Evolutionary conservation across 164 flowering plant genomes (phyloP).

Genomic region (Pachysandra terminalis): DNA sequence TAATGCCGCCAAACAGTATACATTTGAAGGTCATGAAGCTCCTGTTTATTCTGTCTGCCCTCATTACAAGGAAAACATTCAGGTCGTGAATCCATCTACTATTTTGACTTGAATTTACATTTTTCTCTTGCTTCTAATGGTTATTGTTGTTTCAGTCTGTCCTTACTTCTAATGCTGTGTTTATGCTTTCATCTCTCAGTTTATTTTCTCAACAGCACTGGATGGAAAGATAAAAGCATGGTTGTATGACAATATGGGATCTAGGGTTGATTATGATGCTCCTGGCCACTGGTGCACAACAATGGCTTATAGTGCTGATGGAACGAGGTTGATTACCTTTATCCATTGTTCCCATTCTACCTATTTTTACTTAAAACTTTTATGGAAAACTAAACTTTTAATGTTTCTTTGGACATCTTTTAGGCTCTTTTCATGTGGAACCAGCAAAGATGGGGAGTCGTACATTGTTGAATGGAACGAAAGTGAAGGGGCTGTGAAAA

Average conservation of each 20-base stretch:
- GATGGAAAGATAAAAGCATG: slow-evolving; percentile 97
- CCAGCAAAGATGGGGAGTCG: slow-evolving; percentile 90
- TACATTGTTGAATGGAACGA: slow-evolving; percentile 92
- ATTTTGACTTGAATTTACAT: background rate
- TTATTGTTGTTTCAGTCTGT: background rate
- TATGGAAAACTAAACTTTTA: background rate
- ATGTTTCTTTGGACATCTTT: slow-evolving; percentile 9
- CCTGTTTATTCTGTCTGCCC: slow-evolving; percentile 91
- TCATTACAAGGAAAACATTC: slow-evolving; percentile 82
- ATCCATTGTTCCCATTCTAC: background rate
- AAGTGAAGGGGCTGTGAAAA: slow-evolving; percentile 87
- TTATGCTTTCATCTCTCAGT: slow-evolving; percentile 38
- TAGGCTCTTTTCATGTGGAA: slow-evolving; percentile 89
- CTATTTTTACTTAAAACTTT: background rate
- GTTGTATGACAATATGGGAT: slow-evolving; percentile 85
- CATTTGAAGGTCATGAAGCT: slow-evolving; percentile 92
- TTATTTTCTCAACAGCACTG: slow-evolving; percentile 82
- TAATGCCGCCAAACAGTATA: slow-evolving; percentile 57
- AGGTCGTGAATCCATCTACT: slow-evolving; percentile 33
- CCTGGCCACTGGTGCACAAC: slow-evolving; percentile 93
- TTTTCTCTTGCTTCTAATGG: background rate
- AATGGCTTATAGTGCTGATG: slow-evolving; percentile 91
- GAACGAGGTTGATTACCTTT: slow-evolving; percentile 56
- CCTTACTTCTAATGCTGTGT: slow-evolving; percentile 10
- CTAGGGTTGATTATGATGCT: slow-evolving; percentile 88